Evolutionary conservation across 176 grass and related monocot species (phyloP), one percentile per base, ranked within the genome.

Genomic region (Pontederia paniculata): DNA sequence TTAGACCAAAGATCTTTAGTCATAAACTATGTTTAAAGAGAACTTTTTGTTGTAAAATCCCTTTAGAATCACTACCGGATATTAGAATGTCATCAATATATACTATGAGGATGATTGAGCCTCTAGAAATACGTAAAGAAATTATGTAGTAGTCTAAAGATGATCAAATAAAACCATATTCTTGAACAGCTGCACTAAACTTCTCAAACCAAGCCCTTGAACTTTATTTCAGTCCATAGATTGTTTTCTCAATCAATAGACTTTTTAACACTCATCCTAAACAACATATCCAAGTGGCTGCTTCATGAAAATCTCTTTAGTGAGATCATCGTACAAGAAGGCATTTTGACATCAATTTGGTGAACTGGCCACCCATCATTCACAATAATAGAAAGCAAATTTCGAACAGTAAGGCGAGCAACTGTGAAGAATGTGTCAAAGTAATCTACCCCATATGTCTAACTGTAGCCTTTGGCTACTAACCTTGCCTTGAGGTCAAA

Each of bases 371-470:
- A 58, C 13, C 10, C 1, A 17, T 1, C 14, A 4, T 31, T 21
- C 41, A n/a, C n/a, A n/a, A n/a, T n/a, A 10, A 58, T 6, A n/a
- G 23, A 11, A 14, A 58, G n/a, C 1, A 13, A 42, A 2, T 2
- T 31, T 31, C 1, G 5, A 56, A 12, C 21, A 19, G 3, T 12
- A 19, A 56, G 16, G 5, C 13, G 20, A 12, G 54, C 54, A 4
- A 58, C 28, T 41, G 1, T 8, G 41, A 21, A 58, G 3, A 58
- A 58, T 9, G 56, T 42, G 0, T 58, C 56, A 43, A 4, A 31
- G 16, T 58, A 58, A n/a, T 58, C 28, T 41, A 58, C 56, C 9
- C 56, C 56, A 42, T 58, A 58, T 6, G 56, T 41, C 23, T 42
- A 21, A 1, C 13, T 11, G 15, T 58, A 58, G 5, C 56, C 56